Conservation (phyloP, 345 rosid genomes). For the Citrus reticulata region DNA sequence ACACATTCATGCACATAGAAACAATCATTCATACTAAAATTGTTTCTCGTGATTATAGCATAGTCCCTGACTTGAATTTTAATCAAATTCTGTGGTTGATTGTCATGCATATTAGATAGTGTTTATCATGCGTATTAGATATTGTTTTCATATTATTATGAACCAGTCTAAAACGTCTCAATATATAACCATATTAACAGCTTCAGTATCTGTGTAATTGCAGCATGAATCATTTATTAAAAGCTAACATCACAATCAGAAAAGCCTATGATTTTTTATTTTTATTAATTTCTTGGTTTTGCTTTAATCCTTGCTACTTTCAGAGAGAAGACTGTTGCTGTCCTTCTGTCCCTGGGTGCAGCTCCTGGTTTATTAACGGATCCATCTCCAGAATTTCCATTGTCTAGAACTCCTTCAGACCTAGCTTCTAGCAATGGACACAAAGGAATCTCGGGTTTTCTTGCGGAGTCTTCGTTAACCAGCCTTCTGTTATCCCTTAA, state of each 20-base stretch:
- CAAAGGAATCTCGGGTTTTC: conserved; percentile 90
- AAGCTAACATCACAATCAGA: background rate
- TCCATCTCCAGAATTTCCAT: conserved; percentile 81
- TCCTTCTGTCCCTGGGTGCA: conserved; percentile 69
- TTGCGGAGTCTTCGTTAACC: conserved; percentile 85
- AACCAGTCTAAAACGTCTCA: background rate
- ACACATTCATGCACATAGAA: background rate
- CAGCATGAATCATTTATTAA: background rate
- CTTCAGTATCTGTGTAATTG: conserved; percentile 1
- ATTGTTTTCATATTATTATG: background rate
- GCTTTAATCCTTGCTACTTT: conserved; percentile 12
- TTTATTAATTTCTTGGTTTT: background rate
- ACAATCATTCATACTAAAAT: background rate
- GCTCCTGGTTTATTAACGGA: conserved; percentile 69
- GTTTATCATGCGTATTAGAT: background rate
- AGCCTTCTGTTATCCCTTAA: conserved; percentile 57
- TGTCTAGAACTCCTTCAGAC: conserved; percentile 82
- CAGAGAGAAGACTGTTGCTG: conserved; percentile 86
- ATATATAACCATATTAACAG: background rate
- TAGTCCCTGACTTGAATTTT: background rate
- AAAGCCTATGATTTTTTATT: background rate
- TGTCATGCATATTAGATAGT: background rate
- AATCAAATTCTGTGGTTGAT: background rate
- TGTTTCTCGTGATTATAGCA: background rate
- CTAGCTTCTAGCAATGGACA: conserved; percentile 85